phyloP scores from a whole-genome alignment of 352 stramenopile genomes.

The Aphanomyces stellatus region DNA sequence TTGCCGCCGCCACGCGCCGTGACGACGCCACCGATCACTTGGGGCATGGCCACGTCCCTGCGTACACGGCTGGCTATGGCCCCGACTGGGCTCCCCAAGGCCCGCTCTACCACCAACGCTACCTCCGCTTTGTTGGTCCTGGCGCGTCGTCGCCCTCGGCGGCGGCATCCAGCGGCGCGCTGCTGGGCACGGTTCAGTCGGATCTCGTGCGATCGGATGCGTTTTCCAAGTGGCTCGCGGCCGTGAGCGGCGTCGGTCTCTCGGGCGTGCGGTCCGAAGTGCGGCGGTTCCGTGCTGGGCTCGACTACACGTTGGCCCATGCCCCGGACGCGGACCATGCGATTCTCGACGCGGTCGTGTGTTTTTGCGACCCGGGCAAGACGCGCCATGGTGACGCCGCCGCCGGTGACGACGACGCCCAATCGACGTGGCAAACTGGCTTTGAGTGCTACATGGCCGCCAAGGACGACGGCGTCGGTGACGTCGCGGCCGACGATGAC shows the following conservation, averaged over 20 bases:
- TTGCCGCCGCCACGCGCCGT: conserved; percentile 26
- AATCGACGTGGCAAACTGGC: conserved; percentile 32
- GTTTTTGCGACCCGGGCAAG: conserved; percentile 31
- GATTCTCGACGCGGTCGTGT: conserved; percentile 30
- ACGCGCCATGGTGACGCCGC: conserved; percentile 26
- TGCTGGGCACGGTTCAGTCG: conserved; percentile 3
- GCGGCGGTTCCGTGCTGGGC: conserved; percentile 77
- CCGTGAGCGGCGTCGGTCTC: conserved; percentile 35
- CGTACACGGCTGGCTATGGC: conserved; percentile 25
- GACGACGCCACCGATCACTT: conserved; percentile 43
- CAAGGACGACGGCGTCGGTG: conserved; percentile 74
- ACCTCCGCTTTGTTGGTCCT: not conserved
- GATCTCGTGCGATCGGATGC: conserved; percentile 45
- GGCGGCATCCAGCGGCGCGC: not conserved
- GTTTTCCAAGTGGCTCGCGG: conserved; percentile 46
- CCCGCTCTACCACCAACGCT: conserved; percentile 14
- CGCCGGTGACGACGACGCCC: conserved; percentile 31
- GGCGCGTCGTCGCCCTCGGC: not conserved
- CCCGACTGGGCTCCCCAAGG: not conserved
- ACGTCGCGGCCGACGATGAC: conserved; percentile 82
- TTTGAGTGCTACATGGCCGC: conserved; percentile 89
- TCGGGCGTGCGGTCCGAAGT: conserved; percentile 39
- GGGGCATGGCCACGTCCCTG: conserved; percentile 31
- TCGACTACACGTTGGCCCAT: conserved; percentile 90
- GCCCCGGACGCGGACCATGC: conserved; percentile 27